Evolutionary conservation across 2,329 filamentous ascomycete genomes (phyloP).

Genomic region (Phyllosticta paracitricarpa): DNA sequence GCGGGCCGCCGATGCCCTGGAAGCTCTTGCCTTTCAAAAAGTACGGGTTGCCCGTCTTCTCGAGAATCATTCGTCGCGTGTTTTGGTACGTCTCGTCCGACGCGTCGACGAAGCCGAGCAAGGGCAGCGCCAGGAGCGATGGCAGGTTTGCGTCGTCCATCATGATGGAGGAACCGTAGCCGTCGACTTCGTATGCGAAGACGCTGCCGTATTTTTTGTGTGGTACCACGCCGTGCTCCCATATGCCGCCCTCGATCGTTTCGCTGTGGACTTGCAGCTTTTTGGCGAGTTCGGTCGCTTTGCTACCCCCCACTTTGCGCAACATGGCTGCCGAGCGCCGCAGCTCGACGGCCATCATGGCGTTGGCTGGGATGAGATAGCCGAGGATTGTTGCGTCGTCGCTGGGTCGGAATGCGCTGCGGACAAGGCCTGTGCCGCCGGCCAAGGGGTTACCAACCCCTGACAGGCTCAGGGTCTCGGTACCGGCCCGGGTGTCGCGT

Average conservation of each 20-base stretch:
- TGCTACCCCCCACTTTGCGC: constrained; percentile 46
- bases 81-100: constrained; percentile 71
- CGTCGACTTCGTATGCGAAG: constrained; percentile 82
- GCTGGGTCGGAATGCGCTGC: constrained; percentile 87
- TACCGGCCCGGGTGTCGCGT: constrained; percentile 67
- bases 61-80: constrained; percentile 73
- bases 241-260: constrained; percentile 64
- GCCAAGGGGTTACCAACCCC: constrained; percentile 91
- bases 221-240: constrained; percentile 71
- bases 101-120: constrained; percentile 62
- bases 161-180: constrained; percentile 69
- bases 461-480: constrained; percentile 74
- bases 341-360: constrained; percentile 89
- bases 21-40: constrained; percentile 70
- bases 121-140: constrained; percentile 65
- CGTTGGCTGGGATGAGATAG: constrained; percentile 91
- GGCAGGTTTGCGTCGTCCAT: constrained; percentile 91
- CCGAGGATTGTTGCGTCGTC: constrained; percentile 92
- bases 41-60: constrained; percentile 74
- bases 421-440: constrained; percentile 70
- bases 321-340: constrained; percentile 63
- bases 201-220: constrained; percentile 68
- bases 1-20: constrained; percentile 75
- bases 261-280: constrained; percentile 48
- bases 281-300: constrained; percentile 28